Conservation (phyloP, 2,329 filamentous ascomycete species). For the Fusarium sp. region DNA sequence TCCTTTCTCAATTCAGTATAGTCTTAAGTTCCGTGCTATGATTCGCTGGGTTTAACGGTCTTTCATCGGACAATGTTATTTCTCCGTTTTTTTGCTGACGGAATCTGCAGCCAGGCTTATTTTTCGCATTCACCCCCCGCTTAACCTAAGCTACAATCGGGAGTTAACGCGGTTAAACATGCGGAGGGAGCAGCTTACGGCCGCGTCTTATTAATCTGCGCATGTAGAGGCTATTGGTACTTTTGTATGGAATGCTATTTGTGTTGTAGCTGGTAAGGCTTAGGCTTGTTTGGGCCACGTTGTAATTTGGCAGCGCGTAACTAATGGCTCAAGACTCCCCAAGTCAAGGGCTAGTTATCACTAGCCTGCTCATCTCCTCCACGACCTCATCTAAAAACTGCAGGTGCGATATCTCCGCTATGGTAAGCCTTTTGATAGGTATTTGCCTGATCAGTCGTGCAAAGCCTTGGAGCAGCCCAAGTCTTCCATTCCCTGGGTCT, state of each 20-base stretch:
- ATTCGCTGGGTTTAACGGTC: conserved; percentile 1
- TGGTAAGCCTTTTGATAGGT: neutral
- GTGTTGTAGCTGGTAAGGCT: neutral
- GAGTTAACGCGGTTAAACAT: neutral
- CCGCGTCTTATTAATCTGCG: neutral
- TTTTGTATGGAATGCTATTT: neutral
- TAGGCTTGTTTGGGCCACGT: too few species aligned
- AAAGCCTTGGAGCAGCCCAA: neutral
- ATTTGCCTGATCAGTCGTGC: neutral
- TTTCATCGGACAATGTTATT: neutral
- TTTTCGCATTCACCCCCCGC: too few species aligned
- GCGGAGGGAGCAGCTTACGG: too few species aligned
- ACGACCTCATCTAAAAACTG: neutral
- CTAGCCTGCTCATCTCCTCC: neutral
- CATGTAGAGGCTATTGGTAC: too few species aligned
- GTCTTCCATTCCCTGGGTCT: neutral
- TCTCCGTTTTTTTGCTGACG: neutral
- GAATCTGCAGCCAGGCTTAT: neutral
- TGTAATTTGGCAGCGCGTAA: too few species aligned
- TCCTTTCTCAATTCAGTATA: neutral
- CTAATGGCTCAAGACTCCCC: accelerated
- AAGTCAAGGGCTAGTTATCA: accelerated
- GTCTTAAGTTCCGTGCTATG: accelerated
- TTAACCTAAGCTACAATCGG: neutral
- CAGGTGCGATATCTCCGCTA: neutral